These are phyloP conservation scores for Tanacetum coccineum DNA, from an alignment of 129 eudicot species.

Conservation along the genomic window DNA sequence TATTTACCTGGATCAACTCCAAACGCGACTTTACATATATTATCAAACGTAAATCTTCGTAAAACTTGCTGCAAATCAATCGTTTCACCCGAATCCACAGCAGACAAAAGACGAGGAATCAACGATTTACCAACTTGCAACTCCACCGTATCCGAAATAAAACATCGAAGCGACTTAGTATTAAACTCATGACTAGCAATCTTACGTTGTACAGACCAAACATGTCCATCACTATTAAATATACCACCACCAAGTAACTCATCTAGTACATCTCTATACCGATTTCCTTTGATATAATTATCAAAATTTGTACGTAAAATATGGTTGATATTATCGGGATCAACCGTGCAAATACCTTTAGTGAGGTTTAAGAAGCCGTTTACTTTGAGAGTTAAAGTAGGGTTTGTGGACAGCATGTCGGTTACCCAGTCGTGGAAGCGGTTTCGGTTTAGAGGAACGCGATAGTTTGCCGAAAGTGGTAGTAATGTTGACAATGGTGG, in stretches of 20 bases:
- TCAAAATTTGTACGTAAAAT: conserved; percentile 49
- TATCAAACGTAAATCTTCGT: conserved; percentile 39
- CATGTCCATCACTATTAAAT: conserved; percentile 45
- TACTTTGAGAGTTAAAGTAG: conserved; percentile 53
- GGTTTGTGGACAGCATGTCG: conserved; percentile 50
- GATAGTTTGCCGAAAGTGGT: conserved; percentile 51
- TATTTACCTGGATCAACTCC: conserved; percentile 38
- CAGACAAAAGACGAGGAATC: conserved; percentile 35
- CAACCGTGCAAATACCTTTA: conserved; percentile 47
- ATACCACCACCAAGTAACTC: conserved; percentile 59
- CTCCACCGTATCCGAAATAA: conserved; percentile 41
- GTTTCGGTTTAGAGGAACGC: conserved; percentile 49
- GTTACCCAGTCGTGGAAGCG: conserved; percentile 70
- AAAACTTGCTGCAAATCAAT: conserved; percentile 50
- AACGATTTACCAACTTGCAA: conserved; percentile 23
- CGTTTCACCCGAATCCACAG: conserved; percentile 16
- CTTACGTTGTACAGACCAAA: conserved; percentile 52
- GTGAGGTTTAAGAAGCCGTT: conserved; percentile 51
- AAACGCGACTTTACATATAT: conserved; percentile 52
- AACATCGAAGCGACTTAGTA: conserved; percentile 43
- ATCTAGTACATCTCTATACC: conserved; percentile 30
- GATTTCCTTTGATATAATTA: conserved; percentile 45
- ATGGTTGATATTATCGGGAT: conserved; percentile 47
- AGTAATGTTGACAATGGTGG: conserved; percentile 42
- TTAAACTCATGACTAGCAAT: conserved; percentile 52